Evolutionary conservation across 352 stramenopile genomes (phyloP).

Genomic region (Thalassiosira exigua): DNA sequence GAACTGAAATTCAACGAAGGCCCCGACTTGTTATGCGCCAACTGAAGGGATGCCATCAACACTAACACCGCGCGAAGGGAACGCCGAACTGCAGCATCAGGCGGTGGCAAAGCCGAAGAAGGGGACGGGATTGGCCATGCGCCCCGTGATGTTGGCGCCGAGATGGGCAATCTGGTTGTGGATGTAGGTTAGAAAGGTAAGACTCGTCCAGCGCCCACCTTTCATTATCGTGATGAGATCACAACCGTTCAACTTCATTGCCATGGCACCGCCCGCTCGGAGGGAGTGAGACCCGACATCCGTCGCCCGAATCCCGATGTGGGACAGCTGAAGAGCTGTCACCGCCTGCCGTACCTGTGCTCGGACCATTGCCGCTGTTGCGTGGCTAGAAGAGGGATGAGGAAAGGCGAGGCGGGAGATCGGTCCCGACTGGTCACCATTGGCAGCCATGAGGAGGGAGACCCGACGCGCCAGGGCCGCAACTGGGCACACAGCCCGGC

Average conservation of each 20-base stretch:
- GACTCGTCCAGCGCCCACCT: not conserved
- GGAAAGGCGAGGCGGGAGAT: not conserved
- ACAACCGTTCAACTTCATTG: constrained; percentile 3
- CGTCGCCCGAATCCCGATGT: not conserved
- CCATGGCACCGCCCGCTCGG: constrained; percentile 27
- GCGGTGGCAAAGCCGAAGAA: not conserved
- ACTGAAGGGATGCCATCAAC: no score
- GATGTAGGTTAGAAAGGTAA: not conserved
- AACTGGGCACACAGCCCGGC: constrained; percentile 2
- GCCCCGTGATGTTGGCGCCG: not conserved
- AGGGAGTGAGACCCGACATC: constrained; percentile 17
- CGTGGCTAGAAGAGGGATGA: not conserved
- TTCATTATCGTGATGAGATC: not conserved
- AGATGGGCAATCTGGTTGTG: constrained; percentile 1
- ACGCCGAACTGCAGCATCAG: no score
- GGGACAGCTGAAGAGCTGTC: not conserved
- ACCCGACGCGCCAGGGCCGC: not conserved
- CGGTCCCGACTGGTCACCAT: not conserved
- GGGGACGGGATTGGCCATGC: not conserved
- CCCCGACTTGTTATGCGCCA: no score
- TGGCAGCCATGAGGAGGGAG: not conserved
- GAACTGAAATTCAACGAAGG: no score
- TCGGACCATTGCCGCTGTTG: not conserved
- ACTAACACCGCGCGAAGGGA: no score
- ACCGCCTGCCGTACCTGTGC: not conserved